These are phyloP conservation scores for Lablab purpureus DNA, from an alignment of 306 rosid genomes.

Conservation along the genomic window DNA sequence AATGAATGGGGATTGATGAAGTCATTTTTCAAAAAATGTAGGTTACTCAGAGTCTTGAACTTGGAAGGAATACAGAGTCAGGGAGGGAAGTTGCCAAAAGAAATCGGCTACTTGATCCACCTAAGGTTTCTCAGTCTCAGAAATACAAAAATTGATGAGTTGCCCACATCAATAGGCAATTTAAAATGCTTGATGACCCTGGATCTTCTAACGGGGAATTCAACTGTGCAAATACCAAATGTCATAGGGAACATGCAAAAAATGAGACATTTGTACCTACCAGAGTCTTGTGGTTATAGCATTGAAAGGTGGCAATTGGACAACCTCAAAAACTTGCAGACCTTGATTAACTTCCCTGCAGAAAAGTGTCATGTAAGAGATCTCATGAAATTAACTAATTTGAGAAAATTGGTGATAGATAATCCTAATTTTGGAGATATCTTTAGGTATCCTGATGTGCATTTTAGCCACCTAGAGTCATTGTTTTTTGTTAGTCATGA, in stretches of 20 bases:
- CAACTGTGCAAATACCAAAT: constrained; percentile 56
- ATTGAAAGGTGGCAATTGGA: constrained; percentile 43
- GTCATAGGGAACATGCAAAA: constrained; percentile 49
- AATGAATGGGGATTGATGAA: constrained; percentile 39
- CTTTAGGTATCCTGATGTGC: constrained; percentile 38
- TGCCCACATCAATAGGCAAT: constrained; percentile 58
- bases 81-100: constrained; percentile 51
- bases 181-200: constrained; percentile 61
- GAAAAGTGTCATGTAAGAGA: constrained; percentile 48
- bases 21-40: constrained; percentile 49
- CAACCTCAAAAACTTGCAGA: constrained; percentile 55
- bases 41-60: constrained; percentile 62
- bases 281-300: constrained; percentile 45
- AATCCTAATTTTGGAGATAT: constrained; percentile 51
- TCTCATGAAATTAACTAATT: constrained; percentile 47
- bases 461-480: constrained; percentile 50
- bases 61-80: constrained; percentile 52
- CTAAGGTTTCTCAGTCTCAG: constrained; percentile 54
- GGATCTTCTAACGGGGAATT: constrained; percentile 55
- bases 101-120: constrained; percentile 59
- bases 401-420: constrained; percentile 56
- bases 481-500: constrained; percentile 55
- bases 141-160: constrained; percentile 53
- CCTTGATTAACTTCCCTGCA: constrained; percentile 59
- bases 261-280: constrained; percentile 62